These are phyloP conservation scores for Pontederia paniculata DNA, from an alignment of 176 grass and related monocot genomes.

Conservation along the genomic window DNA sequence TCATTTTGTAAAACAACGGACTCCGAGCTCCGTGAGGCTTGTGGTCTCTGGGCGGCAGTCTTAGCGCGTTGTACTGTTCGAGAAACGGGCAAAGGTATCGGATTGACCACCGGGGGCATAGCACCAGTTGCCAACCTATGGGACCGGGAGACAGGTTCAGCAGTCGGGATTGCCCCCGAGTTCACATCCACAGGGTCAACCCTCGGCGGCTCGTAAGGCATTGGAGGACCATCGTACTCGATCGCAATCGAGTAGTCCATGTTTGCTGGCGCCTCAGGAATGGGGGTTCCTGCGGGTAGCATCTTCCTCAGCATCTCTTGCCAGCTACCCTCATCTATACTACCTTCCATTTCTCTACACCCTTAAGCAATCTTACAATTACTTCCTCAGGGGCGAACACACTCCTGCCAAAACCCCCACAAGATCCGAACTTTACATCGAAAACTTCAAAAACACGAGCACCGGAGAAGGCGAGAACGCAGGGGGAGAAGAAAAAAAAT, in stretches of 20 bases:
- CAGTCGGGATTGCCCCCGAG: constrained; percentile 43
- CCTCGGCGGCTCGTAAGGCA: constrained; percentile 68
- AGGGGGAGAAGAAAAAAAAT: no score
- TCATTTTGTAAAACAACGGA: constrained; percentile 35
- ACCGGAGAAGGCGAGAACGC: no score
- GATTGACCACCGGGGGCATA: constrained; percentile 39
- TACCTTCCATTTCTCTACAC: constrained; percentile 41
- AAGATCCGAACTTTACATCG: not conserved
- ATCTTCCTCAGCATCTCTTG: constrained; percentile 62
- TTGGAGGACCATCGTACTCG: constrained; percentile 78
- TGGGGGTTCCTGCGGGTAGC: constrained; percentile 61
- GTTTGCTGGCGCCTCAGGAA: constrained; percentile 56
- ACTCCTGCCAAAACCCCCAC: not conserved
- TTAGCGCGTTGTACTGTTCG: constrained; percentile 32
- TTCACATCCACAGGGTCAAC: constrained; percentile 55
- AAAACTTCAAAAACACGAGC: no score
- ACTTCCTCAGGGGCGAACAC: not conserved
- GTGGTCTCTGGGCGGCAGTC: constrained; percentile 5
- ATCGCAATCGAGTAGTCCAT: constrained; percentile 93
- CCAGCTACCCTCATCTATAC: constrained; percentile 38
- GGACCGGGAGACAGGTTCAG: constrained; percentile 35
- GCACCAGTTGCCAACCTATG: constrained; percentile 18
- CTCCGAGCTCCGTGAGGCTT: constrained; percentile 16
- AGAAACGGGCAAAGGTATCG: constrained; percentile 67
- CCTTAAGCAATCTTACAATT: not conserved